Percentiles rank a stretch among this genome's conserved stretches.
Conservation (phyloP, 1,139 yeast genomes). For the Neolecta irregularis region DNA sequence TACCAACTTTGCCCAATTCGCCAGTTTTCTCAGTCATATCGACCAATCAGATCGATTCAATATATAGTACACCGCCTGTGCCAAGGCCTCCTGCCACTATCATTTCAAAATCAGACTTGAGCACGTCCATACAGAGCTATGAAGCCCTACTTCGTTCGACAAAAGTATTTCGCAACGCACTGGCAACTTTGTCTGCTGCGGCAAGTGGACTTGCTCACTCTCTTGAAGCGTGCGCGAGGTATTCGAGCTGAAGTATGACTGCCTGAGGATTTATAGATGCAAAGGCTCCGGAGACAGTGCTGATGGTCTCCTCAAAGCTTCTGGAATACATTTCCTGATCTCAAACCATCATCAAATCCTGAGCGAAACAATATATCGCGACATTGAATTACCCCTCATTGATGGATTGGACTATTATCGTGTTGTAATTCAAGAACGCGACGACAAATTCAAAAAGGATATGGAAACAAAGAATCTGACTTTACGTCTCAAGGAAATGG, state of each 20-base stretch:
- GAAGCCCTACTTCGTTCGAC: constrained; percentile 38
- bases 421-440: constrained; percentile 26
- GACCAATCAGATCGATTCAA: too few relatives aligned
- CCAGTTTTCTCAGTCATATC: too few relatives aligned
- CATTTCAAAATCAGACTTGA: constrained; percentile 1
- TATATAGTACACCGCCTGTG: neutral
- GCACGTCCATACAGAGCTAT: constrained; percentile 21
- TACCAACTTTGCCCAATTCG: too few relatives aligned
- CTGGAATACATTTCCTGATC: constrained; percentile 62
- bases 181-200: constrained; percentile 39
- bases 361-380: constrained; percentile 37
- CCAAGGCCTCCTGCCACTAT: constrained; percentile 1
- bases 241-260: too few relatives aligned
- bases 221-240: constrained; percentile 54
- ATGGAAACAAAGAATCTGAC: constrained; percentile 35
- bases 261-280: too few relatives aligned
- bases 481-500: constrained; percentile 40
- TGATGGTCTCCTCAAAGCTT: constrained; percentile 55
- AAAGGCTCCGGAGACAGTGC: constrained; percentile 50
- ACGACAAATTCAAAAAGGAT: constrained; percentile 38
- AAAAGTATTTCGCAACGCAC: constrained; percentile 34
- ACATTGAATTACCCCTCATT: constrained; percentile 42
- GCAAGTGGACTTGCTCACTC: constrained; percentile 64
- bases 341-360: constrained; percentile 67
- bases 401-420: constrained; percentile 31